A percentile compares a stretch with the other conserved stretches of the same genome.
Evolutionary conservation across 108 stramenopile genomes (phyloP).

Genomic region (Cyclotella kingstonii): DNA sequence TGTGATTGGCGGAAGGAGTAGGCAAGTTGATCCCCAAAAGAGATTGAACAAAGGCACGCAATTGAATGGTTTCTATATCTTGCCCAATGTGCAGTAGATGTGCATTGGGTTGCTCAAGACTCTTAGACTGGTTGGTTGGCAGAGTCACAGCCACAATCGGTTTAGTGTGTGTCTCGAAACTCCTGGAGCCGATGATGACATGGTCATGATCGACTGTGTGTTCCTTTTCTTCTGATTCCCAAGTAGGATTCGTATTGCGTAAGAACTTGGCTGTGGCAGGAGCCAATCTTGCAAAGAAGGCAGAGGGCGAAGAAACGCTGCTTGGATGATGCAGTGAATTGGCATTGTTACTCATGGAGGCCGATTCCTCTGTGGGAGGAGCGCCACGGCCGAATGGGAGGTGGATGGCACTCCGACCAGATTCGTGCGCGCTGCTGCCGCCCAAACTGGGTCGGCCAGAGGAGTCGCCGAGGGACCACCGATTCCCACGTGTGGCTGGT

Average conservation of each 20-base stretch:
- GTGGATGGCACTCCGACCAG: neutral
- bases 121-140: neutral
- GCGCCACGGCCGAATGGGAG: neutral
- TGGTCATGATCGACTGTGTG: neutral
- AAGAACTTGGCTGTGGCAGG: slow-evolving; percentile 21
- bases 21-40: slow-evolving; percentile 26
- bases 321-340: no score
- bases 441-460: neutral
- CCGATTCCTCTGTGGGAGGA: neutral
- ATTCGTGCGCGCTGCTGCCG: neutral
- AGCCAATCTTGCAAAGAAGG: slow-evolving; percentile 10
- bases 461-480: neutral
- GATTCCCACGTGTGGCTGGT: neutral
- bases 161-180: neutral
- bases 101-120: neutral
- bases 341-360: neutral
- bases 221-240: neutral
- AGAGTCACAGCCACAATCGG: neutral
- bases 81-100: neutral
- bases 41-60: slow-evolving; percentile 37
- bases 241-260: no score
- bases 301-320: no score
- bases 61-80: slow-evolving; percentile 17
- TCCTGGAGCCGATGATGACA: neutral
- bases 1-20: neutral